Percentiles rank a stretch among this genome's conserved stretches.
Conservation (phyloP, 2,329 filamentous ascomycete species). For the Xylaria hypoxylon region DNA sequence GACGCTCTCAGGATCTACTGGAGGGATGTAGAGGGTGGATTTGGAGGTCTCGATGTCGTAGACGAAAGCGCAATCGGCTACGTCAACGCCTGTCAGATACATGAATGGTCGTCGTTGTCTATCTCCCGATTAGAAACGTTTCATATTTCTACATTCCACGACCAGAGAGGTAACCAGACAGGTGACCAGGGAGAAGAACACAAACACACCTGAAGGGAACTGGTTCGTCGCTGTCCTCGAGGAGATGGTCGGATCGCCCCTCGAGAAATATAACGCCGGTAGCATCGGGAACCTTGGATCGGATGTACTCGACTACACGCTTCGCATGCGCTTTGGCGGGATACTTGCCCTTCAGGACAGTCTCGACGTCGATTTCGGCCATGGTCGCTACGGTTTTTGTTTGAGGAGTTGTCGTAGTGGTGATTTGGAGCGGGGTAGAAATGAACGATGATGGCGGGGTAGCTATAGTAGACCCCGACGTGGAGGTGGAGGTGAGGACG, state of each 20-base stretch:
- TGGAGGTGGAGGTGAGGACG: not conserved
- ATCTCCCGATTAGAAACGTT: not conserved
- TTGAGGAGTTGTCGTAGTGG: conserved; percentile 31
- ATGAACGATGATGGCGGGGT: conserved; percentile 39
- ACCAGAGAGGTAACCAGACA: not conserved
- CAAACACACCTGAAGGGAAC: conserved; percentile 77
- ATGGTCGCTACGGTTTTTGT: conserved; percentile 38
- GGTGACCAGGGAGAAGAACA: not conserved
- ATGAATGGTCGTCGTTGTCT: conserved; percentile 94
- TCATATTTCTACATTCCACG: not conserved
- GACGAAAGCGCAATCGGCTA: conserved; percentile 82
- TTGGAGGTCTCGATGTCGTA: conserved; percentile 82
- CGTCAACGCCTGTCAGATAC: conserved; percentile 86
- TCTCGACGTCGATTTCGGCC: conserved; percentile 59
- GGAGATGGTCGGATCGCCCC: conserved; percentile 80
- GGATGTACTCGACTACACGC: conserved; percentile 84
- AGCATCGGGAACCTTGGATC: conserved; percentile 71
- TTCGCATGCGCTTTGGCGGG: conserved; percentile 89
- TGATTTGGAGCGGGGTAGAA: conserved; percentile 36
- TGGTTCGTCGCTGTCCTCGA: conserved; percentile 89
- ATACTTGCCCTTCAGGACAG: conserved; percentile 71
- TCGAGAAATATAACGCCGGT: conserved; percentile 88
- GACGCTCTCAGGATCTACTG: conserved; percentile 86
- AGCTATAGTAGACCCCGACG: conserved; percentile 31
- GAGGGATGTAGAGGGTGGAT: conserved; percentile 90